Conservation (phyloP, 352 stramenopile species). For the Phytopythium litorale region DNA sequence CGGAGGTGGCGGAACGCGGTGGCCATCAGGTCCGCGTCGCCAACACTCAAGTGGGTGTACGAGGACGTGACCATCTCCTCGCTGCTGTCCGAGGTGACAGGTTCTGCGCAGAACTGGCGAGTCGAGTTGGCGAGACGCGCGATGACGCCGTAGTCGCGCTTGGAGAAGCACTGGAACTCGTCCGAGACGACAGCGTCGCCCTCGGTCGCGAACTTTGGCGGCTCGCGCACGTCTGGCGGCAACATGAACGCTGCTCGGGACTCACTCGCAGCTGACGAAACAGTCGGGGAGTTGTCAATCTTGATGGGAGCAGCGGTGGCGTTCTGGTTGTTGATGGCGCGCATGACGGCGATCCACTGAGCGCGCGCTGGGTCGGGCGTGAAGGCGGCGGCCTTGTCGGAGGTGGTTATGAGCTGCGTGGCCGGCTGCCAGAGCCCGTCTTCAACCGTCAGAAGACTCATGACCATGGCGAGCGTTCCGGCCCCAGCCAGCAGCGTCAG, state of each 20-base stretch:
- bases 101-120: slow-evolving; percentile 11
- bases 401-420: background rate
- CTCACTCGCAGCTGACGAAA: background rate
- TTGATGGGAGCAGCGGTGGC: background rate
- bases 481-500: background rate
- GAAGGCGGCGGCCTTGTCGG: background rate
- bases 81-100: background rate
- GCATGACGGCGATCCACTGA: background rate
- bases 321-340: background rate
- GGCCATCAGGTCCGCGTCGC: slow-evolving; percentile 12
- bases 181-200: background rate
- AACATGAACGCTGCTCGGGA: background rate
- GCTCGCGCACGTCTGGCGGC: background rate
- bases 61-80: background rate
- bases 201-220: background rate
- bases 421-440: background rate
- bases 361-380: background rate
- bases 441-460: background rate
- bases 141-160: slow-evolving; percentile 22
- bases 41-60: slow-evolving; percentile 19
- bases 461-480: background rate
- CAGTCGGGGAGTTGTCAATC: background rate
- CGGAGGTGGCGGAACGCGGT: slow-evolving; percentile 19
- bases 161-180: slow-evolving; percentile 9
- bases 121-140: slow-evolving; percentile 17